phyloP scores from a whole-genome alignment of 192 early-diverging fungal genomes.

The Coemansia sp. region DNA sequence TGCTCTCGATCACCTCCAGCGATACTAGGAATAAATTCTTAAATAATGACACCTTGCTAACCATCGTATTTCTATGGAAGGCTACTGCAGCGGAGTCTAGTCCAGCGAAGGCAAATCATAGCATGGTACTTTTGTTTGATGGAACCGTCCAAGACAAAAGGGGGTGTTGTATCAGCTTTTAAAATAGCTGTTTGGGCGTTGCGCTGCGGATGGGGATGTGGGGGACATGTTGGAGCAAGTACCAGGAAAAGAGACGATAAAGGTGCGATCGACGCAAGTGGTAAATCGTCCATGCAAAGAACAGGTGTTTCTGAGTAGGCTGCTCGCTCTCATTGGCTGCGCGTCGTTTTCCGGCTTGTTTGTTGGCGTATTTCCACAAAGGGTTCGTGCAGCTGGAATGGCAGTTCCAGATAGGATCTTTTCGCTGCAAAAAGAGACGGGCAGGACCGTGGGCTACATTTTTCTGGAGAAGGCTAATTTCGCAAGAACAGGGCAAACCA shows the following conservation, averaged over 20 bases:
- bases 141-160: too few relatives aligned
- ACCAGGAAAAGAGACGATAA: background rate
- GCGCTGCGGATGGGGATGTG: background rate
- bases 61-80: background rate
- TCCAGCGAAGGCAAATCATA: too few relatives aligned
- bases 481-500: background rate
- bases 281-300: constrained; percentile 1
- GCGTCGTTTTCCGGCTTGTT: background rate
- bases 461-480: background rate
- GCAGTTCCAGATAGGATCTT: background rate
- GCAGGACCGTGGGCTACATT: background rate
- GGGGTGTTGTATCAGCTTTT: background rate
- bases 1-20: background rate
- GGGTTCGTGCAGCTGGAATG: background rate
- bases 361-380: background rate
- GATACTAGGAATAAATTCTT: background rate
- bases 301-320: background rate
- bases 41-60: background rate
- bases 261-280: background rate
- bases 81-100: too few relatives aligned
- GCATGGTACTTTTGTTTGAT: too few relatives aligned
- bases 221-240: background rate
- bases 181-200: background rate
- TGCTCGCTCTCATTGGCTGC: background rate
- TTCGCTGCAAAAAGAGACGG: background rate